These are phyloP conservation scores for Zymoseptoria tritici DNA, from an alignment of 2,329 filamentous ascomycete species.

Conservation along the genomic window DNA sequence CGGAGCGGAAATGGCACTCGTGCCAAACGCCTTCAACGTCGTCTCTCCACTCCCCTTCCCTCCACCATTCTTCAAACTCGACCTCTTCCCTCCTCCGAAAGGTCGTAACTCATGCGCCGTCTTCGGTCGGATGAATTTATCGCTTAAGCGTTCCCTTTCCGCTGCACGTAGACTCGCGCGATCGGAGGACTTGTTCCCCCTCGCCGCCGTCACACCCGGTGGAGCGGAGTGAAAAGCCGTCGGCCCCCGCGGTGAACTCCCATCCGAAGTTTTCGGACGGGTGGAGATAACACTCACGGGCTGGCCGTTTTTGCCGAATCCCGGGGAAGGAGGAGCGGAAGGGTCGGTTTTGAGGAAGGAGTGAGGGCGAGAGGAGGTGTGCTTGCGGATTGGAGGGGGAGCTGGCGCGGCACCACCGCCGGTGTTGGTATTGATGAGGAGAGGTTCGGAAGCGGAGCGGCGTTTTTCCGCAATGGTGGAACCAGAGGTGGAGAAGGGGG, in stretches of 20 bases:
- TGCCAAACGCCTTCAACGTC: background rate
- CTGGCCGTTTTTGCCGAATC: too few relatives aligned
- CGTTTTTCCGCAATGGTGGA: background rate
- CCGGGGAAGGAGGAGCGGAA: background rate
- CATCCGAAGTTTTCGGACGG: background rate
- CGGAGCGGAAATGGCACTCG: background rate
- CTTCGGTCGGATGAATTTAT: background rate
- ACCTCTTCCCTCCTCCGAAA: background rate
- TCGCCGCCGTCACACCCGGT: background rate
- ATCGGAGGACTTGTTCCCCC: background rate
- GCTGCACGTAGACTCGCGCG: background rate
- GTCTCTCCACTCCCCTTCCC: background rate
- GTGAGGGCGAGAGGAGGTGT: background rate
- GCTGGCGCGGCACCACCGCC: background rate
- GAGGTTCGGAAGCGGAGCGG: background rate
- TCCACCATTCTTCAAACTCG: background rate
- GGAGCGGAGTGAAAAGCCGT: background rate
- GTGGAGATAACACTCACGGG: background rate
- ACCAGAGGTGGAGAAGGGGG: background rate
- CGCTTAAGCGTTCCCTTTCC: background rate
- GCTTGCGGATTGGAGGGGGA: background rate
- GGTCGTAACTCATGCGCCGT: background rate
- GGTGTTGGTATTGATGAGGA: background rate
- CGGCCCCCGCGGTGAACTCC: background rate
- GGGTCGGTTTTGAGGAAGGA: conserved; percentile 16